Evolutionary conservation across 306 rosid genomes (phyloP).

Genomic region (Malus orientalis): DNA sequence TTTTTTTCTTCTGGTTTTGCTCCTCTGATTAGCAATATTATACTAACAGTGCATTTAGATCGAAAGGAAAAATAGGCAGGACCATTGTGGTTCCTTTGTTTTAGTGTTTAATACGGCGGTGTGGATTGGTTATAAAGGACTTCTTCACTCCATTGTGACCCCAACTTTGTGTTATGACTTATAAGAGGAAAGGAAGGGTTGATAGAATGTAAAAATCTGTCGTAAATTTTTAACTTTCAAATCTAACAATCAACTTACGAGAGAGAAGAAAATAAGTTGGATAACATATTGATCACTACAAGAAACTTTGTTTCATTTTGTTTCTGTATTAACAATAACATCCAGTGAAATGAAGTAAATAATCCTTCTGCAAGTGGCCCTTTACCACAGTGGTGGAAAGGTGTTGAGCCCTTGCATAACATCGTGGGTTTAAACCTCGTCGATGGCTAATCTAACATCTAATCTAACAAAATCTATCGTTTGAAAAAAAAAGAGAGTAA

Average conservation of each 20-base stretch:
- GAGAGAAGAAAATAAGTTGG: not conserved
- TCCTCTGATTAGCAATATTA: not conserved
- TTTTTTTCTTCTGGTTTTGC: not conserved
- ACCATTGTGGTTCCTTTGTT: not conserved
- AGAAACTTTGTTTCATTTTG: not conserved
- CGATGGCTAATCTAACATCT: too few species aligned
- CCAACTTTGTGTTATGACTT: not conserved
- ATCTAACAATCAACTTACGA: not conserved
- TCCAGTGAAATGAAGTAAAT: not conserved
- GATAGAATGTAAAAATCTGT: not conserved
- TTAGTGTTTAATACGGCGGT: not conserved
- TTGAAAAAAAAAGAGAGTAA: too few species aligned
- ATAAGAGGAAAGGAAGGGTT: not conserved
- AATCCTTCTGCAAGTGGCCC: not conserved
- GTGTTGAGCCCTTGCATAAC: too few species aligned
- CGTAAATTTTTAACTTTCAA: not conserved
- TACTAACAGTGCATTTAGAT: not conserved
- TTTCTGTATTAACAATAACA: not conserved
- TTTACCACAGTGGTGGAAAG: too few species aligned
- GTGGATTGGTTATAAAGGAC: not conserved
- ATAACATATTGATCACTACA: not conserved
- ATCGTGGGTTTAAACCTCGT: too few species aligned
- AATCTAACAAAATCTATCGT: too few species aligned
- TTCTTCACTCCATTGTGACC: not conserved
- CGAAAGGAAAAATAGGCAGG: not conserved